A percentile compares a stretch with the other conserved stretches of the same genome.
Conservation (phyloP, 2,329 filamentous ascomycete genomes). For the Verticillium isaacii region DNA sequence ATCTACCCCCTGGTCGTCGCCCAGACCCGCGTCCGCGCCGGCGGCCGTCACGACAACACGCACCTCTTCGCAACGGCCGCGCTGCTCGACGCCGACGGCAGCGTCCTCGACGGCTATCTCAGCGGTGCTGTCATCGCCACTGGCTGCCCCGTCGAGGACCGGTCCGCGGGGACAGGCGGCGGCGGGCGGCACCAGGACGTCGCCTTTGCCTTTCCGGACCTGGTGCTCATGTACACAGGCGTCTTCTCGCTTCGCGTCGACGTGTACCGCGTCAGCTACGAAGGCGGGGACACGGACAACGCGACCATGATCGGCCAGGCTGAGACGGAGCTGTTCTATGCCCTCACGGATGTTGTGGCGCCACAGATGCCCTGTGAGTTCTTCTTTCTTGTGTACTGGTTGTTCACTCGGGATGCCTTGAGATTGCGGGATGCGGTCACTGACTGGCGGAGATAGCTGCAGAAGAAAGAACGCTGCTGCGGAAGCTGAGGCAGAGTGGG, state of each 20-base stretch:
- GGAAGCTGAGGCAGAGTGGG: not conserved
- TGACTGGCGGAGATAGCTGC: not conserved
- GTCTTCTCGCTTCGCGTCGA: constrained; percentile 22
- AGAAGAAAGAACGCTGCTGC: not conserved
- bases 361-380: not conserved
- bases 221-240: constrained; percentile 17
- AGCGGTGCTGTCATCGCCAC: constrained; percentile 14
- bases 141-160: constrained; percentile 6
- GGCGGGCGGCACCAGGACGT: constrained; percentile 6
- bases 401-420: not conserved
- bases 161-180: constrained; percentile 1
- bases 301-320: not conserved
- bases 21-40: constrained; percentile 7
- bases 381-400: not conserved
- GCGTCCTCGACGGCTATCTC: constrained; percentile 14
- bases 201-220: constrained; percentile 19
- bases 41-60: constrained; percentile 1
- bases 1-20: constrained; percentile 19
- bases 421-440: too few species aligned
- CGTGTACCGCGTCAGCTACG: constrained; percentile 17
- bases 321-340: not conserved
- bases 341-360: not conserved
- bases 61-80: constrained; percentile 22
- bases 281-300: not conserved
- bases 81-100: constrained; percentile 14